phyloP scores from a whole-genome alignment of 495 filamentous ascomycete species.

The Bacidia gigantensis region DNA sequence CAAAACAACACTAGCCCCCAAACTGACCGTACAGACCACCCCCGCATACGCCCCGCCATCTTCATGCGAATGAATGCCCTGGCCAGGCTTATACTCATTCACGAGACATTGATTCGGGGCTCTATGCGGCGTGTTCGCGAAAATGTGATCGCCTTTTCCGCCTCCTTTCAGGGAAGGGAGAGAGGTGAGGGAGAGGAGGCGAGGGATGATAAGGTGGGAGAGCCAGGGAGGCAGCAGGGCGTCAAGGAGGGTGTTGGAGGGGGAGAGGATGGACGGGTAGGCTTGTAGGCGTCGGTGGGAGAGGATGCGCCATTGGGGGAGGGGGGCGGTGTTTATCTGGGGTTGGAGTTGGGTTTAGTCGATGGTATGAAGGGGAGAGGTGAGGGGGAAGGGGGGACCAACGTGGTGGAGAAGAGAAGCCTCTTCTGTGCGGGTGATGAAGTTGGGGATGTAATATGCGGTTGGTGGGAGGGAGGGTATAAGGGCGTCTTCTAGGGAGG shows the following conservation, averaged over 20 bases:
- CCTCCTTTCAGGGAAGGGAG: slow-evolving; percentile 9
- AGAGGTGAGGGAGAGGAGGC: slow-evolving; percentile 42
- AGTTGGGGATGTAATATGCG: slow-evolving; percentile 79
- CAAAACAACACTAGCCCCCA: slow-evolving; percentile 64
- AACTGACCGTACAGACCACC: slow-evolving; percentile 78
- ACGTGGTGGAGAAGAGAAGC: slow-evolving; percentile 54
- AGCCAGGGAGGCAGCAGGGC: slow-evolving; percentile 64
- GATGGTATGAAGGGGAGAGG: not conserved
- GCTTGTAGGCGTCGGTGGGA: slow-evolving; percentile 80
- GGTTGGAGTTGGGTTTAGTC: not conserved
- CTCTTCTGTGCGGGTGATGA: slow-evolving; percentile 71
- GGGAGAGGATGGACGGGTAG: slow-evolving; percentile 66
- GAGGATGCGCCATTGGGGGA: slow-evolving; percentile 73
- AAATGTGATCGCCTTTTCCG: slow-evolving; percentile 31
- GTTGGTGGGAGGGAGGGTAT: slow-evolving; percentile 47
- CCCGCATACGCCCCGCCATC: slow-evolving; percentile 79
- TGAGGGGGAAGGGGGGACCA: not conserved
- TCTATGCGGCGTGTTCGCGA: slow-evolving; percentile 54
- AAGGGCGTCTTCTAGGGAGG: slow-evolving; percentile 32
- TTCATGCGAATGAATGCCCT: slow-evolving; percentile 95
- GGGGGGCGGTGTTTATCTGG: slow-evolving; percentile 42
- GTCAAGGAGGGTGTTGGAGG: slow-evolving; percentile 58
- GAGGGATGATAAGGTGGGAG: slow-evolving; percentile 49
- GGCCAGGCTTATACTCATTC: slow-evolving; percentile 78
- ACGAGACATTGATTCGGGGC: slow-evolving; percentile 83